Percentiles rank a stretch among this genome's conserved stretches.
Conservation (phyloP, 495 filamentous ascomycete genomes). For the Evernia prunastri region DNA sequence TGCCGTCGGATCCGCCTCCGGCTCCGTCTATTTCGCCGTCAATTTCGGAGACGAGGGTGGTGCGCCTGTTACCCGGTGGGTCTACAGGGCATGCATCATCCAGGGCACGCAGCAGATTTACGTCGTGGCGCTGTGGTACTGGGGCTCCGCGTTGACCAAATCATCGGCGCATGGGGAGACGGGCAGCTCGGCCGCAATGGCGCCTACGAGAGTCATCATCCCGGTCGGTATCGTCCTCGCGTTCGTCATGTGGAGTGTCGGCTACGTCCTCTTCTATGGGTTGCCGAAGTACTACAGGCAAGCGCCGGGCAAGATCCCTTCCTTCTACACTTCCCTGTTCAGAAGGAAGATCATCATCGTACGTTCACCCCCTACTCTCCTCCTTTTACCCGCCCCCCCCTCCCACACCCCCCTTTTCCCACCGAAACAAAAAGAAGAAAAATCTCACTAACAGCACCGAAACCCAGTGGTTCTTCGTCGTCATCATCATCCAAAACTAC, state of each 20-base stretch:
- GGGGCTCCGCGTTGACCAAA: slow-evolving; percentile 46
- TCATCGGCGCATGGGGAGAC: slow-evolving; percentile 25
- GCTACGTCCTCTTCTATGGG: slow-evolving; percentile 47
- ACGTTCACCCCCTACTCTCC: not conserved
- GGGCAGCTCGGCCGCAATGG: slow-evolving; percentile 25
- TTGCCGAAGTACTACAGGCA: slow-evolving; percentile 63
- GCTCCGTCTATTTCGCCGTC: slow-evolving; percentile 56
- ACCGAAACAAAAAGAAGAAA: too few species aligned
- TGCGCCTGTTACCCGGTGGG: slow-evolving; percentile 55
- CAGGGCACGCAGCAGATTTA: slow-evolving; percentile 61
- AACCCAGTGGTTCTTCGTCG: slow-evolving; percentile 43
- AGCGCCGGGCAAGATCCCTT: slow-evolving; percentile 59
- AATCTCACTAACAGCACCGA: too few species aligned
- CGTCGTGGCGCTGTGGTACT: slow-evolving; percentile 59
- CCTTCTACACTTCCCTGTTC: slow-evolving; percentile 49
- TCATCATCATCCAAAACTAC: slow-evolving; percentile 61
- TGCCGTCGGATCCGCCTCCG: slow-evolving; percentile 51
- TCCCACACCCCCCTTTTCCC: too few species aligned
- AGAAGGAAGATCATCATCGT: slow-evolving; percentile 53
- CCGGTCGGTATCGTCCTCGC: slow-evolving; percentile 47
- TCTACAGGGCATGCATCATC: slow-evolving; percentile 55
- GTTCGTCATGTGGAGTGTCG: slow-evolving; percentile 47
- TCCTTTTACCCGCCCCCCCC: too few species aligned
- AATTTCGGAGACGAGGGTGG: slow-evolving; percentile 63
- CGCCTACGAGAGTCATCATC: slow-evolving; percentile 28